A percentile compares a stretch with the other conserved stretches of the same genome.
Evolutionary conservation across 2,329 filamentous ascomycete species (phyloP).

Genomic region (Scedosporium aurantiacum): DNA sequence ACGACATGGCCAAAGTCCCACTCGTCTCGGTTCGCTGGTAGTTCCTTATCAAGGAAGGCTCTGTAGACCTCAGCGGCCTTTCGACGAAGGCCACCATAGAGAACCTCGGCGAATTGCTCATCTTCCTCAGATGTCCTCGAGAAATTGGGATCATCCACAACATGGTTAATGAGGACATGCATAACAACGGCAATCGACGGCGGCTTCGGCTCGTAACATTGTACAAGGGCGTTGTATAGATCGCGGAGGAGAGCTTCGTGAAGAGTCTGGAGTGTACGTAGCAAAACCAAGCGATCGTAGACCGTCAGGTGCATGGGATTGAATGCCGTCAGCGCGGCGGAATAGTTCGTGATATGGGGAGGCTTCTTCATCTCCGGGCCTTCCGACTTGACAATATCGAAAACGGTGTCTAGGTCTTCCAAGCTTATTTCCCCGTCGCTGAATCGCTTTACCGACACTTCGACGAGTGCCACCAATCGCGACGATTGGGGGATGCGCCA

Average conservation of each 20-base stretch:
- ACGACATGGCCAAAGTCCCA: slow-evolving; percentile 93
- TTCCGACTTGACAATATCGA: slow-evolving; percentile 69
- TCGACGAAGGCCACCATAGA: slow-evolving; percentile 60
- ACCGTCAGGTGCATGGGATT: slow-evolving; percentile 56
- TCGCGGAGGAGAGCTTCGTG: slow-evolving; percentile 79
- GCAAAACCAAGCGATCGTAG: slow-evolving; percentile 59
- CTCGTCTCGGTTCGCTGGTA: slow-evolving; percentile 67
- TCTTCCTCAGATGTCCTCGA: slow-evolving; percentile 57
- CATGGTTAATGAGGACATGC: slow-evolving; percentile 69
- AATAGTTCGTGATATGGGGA: slow-evolving; percentile 41
- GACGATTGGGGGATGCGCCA: slow-evolving; percentile 85
- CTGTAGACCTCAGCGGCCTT: slow-evolving; percentile 74
- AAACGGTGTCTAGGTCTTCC: slow-evolving; percentile 72
- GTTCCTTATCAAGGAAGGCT: slow-evolving; percentile 63
- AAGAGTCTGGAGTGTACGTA: slow-evolving; percentile 60
- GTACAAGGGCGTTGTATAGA: slow-evolving; percentile 75
- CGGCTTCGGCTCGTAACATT: slow-evolving; percentile 81
- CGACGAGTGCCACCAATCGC: slow-evolving; percentile 68
- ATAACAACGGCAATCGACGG: slow-evolving; percentile 71
- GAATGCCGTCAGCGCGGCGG: slow-evolving; percentile 41
- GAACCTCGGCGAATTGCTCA: slow-evolving; percentile 58
- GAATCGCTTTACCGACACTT: slow-evolving; percentile 77
- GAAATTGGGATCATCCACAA: slow-evolving; percentile 69
- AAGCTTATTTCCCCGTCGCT: slow-evolving; percentile 70
- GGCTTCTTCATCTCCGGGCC: slow-evolving; percentile 54